Base-by-base conservation (phyloP, 192 early-diverging fungal species). In the Entomortierella parvispora region DNA sequence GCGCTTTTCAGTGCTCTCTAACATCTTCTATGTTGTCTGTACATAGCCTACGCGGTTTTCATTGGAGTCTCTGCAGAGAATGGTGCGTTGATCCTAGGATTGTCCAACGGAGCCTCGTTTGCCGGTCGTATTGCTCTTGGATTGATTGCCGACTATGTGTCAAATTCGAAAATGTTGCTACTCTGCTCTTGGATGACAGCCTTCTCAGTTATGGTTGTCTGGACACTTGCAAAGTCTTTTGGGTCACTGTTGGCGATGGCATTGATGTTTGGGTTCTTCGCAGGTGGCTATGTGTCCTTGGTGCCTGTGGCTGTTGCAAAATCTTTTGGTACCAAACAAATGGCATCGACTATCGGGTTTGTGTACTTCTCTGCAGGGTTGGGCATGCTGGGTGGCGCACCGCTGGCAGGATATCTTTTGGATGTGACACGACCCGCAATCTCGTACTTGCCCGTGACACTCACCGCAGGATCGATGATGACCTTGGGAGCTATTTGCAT, bases 61-160 rank as follows among this genome's bases (percentile, higher is more conserved):
- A 83, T 88, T 42, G 90, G 89, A 11, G 59, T 91, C 22, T 75
- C 88, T 4, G 71, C 76, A 45, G 81, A 83, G 46, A 79, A 81
- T 25, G 90, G 88, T 0, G 90, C 90, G 4, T 75, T 92, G 53
- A 83, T 88, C 28, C 67, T 87, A 22, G 86, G 87, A n/a, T 69
- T 93, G 12, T 81, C 88, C 46, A 93, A 91, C 65, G 90, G 85
- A 10, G 88, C 89, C 31, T 83, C 86, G 2, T 86, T 86, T 52
- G 53, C 85, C 11, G 91, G 91, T 0, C 81, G 91, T n/a, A 71
- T 93, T 55, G 47, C 83, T 18, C 82, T 90, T 43, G 91, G 91
- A 0, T 68, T 86, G 43, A 75, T 77, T n/a, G 88, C 90, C 2
- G 91, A 93, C 44, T 70, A 77, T 29, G 20, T 68, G 25, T 68